Conservation (phyloP, 2,329 filamentous ascomycete species). For the Aspergillus hortae region DNA sequence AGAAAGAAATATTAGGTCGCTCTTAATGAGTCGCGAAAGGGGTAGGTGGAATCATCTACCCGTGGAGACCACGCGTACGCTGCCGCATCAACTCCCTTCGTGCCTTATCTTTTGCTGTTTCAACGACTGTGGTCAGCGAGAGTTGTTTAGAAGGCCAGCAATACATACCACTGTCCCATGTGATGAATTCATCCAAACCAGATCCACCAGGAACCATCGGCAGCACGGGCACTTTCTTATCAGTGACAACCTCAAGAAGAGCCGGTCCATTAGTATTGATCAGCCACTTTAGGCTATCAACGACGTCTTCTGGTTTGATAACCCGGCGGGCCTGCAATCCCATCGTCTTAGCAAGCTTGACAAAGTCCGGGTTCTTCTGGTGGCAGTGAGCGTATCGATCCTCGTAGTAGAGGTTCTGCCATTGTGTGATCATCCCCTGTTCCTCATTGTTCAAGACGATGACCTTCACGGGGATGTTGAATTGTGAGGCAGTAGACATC, state of each 20-base stretch:
- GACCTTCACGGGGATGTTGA: conserved; percentile 87
- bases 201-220: conserved; percentile 5
- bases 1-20: too few relatives aligned
- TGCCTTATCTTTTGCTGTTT: too few relatives aligned
- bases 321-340: conserved; percentile 56
- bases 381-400: conserved; percentile 81
- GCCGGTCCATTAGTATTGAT: conserved; percentile 77
- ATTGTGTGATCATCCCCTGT: conserved; percentile 92
- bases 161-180: too few relatives aligned
- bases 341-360: conserved; percentile 61
- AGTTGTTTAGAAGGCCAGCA: too few relatives aligned
- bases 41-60: too few relatives aligned
- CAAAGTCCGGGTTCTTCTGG: conserved; percentile 80
- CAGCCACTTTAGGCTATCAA: conserved; percentile 72
- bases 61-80: too few relatives aligned
- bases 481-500: conserved; percentile 79
- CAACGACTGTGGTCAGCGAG: too few relatives aligned
- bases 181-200: conserved; percentile 3
- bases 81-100: too few relatives aligned
- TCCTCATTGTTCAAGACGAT: conserved; percentile 89
- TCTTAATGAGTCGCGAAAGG: too few relatives aligned
- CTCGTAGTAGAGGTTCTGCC: conserved; percentile 89
- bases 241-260: conserved; percentile 77
- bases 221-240: conserved; percentile 47
- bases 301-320: conserved; percentile 67